Conservation (phyloP, 2,329 filamentous ascomycete genomes). For the Boeremia exigua region DNA sequence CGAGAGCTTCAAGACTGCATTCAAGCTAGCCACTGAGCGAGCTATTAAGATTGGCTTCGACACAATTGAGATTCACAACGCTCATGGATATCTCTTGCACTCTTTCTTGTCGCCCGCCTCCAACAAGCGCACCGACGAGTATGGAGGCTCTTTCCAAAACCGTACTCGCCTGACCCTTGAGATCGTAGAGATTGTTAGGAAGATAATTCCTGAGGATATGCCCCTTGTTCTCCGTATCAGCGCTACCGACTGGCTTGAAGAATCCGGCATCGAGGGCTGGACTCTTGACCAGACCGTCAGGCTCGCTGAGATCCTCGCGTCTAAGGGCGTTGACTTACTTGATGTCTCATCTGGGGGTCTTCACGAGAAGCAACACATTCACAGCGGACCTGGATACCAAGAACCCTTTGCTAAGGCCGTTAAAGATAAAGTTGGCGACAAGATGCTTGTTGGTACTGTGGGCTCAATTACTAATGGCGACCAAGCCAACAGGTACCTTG, state of each 20-base stretch:
- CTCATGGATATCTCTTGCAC: slow-evolving; percentile 79
- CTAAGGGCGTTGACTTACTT: slow-evolving; percentile 78
- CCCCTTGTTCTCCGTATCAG: slow-evolving; percentile 76
- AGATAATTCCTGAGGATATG: slow-evolving; percentile 68
- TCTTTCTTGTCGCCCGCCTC: slow-evolving; percentile 71
- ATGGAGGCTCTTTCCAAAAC: slow-evolving; percentile 75
- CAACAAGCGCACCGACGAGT: slow-evolving; percentile 73
- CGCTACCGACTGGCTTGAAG: slow-evolving; percentile 78
- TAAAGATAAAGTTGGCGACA: slow-evolving; percentile 75
- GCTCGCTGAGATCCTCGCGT: slow-evolving; percentile 71
- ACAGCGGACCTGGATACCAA: slow-evolving; percentile 72
- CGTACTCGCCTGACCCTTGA: slow-evolving; percentile 72
- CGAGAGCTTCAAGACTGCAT: slow-evolving; percentile 66
- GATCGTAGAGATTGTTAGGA: slow-evolving; percentile 66
- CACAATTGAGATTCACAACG: slow-evolving; percentile 79
- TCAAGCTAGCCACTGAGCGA: slow-evolving; percentile 65
- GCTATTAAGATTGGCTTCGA: slow-evolving; percentile 70
- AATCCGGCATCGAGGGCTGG: slow-evolving; percentile 68
- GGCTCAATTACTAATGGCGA: slow-evolving; percentile 74
- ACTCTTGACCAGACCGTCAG: slow-evolving; percentile 67
- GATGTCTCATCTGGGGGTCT: slow-evolving; percentile 83
- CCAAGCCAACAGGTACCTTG: slow-evolving; percentile 59
- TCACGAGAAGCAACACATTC: slow-evolving; percentile 66
- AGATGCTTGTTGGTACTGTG: slow-evolving; percentile 74
- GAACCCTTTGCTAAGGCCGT: slow-evolving; percentile 73